Base-by-base conservation (phyloP, 495 filamentous ascomycete species). In the Wilcoxina mikolae region DNA sequence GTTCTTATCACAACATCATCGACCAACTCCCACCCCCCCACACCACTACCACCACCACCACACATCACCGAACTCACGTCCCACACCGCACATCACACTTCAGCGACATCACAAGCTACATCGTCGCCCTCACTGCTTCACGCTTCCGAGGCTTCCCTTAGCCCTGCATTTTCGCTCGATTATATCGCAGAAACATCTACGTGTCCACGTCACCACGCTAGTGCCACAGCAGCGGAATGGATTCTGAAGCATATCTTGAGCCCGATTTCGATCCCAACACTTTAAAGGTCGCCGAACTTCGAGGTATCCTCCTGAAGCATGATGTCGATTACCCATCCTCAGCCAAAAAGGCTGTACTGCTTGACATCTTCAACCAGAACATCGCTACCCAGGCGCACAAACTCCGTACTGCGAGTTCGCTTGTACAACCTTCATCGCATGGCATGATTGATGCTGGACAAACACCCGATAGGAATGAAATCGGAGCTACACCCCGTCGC, bases 261-360 rank as follows among this genome's bases (percentile, higher is more conserved):
- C 71, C 82, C 18, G 84, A 76, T 58, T 95, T 94, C 68, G 88
- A 96, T 64, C 82, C 93, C 24, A 71, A 72, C 56, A 79, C 78
- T 50, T 75, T 95, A 52, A 96, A 86, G 3, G 78, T 95, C 25
- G 85, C 90, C 38, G 80, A 81, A 31, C 76, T 98, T 53, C 84
- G 91, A 43, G 84, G 83, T 20, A 90, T 95, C 56, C 80, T 98
- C 27, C 81, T 96, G 58, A 81, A 78, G 52, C 82, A 98, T 69
- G 82, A 86, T 65, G 72, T 95, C 55, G 61, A 79, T 11, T 96
- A 95, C 68, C 81, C 88, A 0, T 78, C 86, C 5, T 78, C 87
- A 47, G 80, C 83, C 29, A 96, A 95, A 69, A 98, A 98, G 71
- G 68, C 78, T 0, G 81, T 94, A 58, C 80, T 98, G 38, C 71